Evolutionary conservation across 2,329 filamentous ascomycete genomes (phyloP), one percentile per base, ranked within the genome.

Genomic region (Cladosporium sp.): DNA sequence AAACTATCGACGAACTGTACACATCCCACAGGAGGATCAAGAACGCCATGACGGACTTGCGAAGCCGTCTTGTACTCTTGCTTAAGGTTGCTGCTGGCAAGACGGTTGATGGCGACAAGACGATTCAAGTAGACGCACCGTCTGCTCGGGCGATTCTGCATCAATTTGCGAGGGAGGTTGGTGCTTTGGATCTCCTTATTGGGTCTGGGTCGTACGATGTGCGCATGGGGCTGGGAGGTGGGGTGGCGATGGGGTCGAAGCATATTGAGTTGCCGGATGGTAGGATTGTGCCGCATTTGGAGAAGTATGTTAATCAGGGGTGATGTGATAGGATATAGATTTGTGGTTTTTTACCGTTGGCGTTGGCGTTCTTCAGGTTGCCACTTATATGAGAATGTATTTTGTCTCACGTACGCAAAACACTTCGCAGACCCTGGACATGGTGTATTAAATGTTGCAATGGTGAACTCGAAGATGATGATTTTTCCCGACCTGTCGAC

Each of bases 131-230:
- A 2, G 11, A 39, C 18, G 23, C 34, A 25, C 7, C 32, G 25
- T 43, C 56, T 46, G 56, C 56, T 14, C 56, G 56, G 14, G 56
- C 56, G 36, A 18, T 58, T 18, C 23, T 58, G 36, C 34, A 34
- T 46, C 23, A 39, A n/a, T 58, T 58, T 25, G 23, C 46, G 21
- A 36, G 28, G n/a, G n/a, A 58, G 13, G 25, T 46, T 6, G 56
- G 56, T 1, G 6, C 2, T 2, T 3, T 58, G 5, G 34, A 57
- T 16, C 21, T 39, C 13, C 2, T n/a, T 16, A 14, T 54, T 28
- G 26, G 26, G 18, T 32, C 7, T 2, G 51, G 51, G 18, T 32
- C 51, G 51, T 54, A 11, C 18, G 25, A 14, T 4, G 18, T 13
- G 7, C 10, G 16, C 26, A 28, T 54, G 48, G 23, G 2, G 16